Conservation (phyloP, 805 yeast species). For the Candida peoriensis region DNA sequence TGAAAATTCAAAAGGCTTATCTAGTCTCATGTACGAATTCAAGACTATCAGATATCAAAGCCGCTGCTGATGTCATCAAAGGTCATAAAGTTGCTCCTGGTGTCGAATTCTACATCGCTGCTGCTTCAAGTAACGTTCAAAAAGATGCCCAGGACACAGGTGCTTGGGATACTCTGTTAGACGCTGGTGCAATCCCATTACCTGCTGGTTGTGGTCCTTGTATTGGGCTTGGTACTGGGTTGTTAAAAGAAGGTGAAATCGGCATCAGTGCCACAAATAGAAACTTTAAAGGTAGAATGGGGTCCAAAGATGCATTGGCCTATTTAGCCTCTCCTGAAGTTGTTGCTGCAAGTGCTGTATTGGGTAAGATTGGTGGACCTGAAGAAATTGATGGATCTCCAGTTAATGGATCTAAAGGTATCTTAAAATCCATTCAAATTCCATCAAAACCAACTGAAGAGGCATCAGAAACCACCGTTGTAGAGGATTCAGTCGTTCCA, state of each 20-base stretch:
- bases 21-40: constrained; percentile 98
- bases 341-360: constrained; percentile 96
- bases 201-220: constrained; percentile 99
- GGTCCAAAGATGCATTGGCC: constrained; percentile 92
- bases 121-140: constrained; percentile 92
- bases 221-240: constrained; percentile 94
- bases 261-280: constrained; percentile 98
- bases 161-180: constrained; percentile 85
- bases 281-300: constrained; percentile 99
- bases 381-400: constrained; percentile 71
- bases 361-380: constrained; percentile 91
- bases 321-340: constrained; percentile 96
- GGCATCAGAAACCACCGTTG: constrained; percentile 18
- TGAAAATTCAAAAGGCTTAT: constrained; percentile 89
- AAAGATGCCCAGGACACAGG: constrained; percentile 87
- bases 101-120: constrained; percentile 95
- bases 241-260: constrained; percentile 91
- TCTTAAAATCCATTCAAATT: constrained; percentile 33
- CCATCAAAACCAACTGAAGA: constrained; percentile 26
- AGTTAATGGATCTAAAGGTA: constrained; percentile 44
- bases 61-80: constrained; percentile 83
- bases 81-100: constrained; percentile 82
- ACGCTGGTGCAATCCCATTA: constrained; percentile 90
- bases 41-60: constrained; percentile 83
- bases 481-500: constrained; percentile 27